Evolutionary conservation across 768 basidiomycete genomes (phyloP), one percentile per base, ranked within the genome.

Genomic region (Termitomyces heimii): DNA sequence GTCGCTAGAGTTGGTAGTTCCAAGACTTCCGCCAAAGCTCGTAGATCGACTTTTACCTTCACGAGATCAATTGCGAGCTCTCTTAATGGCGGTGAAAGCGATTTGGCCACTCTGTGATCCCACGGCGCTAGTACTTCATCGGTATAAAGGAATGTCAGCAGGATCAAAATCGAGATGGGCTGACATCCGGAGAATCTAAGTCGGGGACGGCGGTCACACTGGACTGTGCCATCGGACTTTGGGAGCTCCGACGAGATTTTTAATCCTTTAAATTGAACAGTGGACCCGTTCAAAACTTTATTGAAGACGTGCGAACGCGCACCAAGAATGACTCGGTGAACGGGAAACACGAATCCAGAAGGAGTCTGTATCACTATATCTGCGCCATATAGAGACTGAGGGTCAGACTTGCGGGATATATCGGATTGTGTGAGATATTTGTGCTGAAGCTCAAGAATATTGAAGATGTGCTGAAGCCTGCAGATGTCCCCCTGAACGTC

Each of bases 61-160:
- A 64, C 59, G 4, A 79, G 70, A 16, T 77, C 75, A 14, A 81
- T 69, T 29, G 75, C 77, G 13, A 81, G 57, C 16, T 47, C 57
- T 7, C 66, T 56, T n/a, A 81, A 72, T 22, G 76, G 70, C 5
- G 63, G 66, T 28, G 76, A 73, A 2, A 88, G 69, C 1, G 72
- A 67, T 0, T 71, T 61, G 5, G 72, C 77, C 12, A 91, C 76
- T 18, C 93, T 82, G 13, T 78, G 76, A 67, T 98, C 94, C 92
- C 94, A 95, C 14, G 94, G 69, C 0, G 92, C 85, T 12, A 92
- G 74, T 1, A 95, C 70, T 40, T 85, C 81, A 67, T 99, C 96
- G 1, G 89, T 81, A 70, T 98, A 98, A n/a, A 98, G 70, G 65
- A 94, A 98, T 24, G 85, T 79, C 20, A 97, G 68, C 20, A 98